These are phyloP conservation scores for Eustoma russellianum DNA, from an alignment of 257 asterid genomes.

Conservation along the genomic window DNA sequence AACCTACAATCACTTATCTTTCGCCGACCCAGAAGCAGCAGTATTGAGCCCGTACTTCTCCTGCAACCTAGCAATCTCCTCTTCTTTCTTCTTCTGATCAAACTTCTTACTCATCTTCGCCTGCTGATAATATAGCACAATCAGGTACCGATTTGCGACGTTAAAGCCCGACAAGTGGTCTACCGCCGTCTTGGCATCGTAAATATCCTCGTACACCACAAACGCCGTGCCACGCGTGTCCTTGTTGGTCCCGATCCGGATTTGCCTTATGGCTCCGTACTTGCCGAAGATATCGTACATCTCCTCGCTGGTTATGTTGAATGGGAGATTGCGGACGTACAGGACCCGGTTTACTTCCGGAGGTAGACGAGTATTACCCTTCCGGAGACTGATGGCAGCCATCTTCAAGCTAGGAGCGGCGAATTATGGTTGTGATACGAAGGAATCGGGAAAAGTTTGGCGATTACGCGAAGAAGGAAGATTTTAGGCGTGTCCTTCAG, in stretches of 20 bases:
- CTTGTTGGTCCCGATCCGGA: conserved; percentile 77
- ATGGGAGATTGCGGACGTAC: conserved; percentile 79
- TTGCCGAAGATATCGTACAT: conserved; percentile 95
- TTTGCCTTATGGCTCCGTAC: conserved; percentile 86
- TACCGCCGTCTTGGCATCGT: conserved; percentile 90
- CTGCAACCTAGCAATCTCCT: conserved; percentile 71
- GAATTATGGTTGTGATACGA: neutral
- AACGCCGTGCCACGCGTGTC: conserved; percentile 94
- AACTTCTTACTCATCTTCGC: conserved; percentile 93
- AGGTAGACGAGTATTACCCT: conserved; percentile 80
- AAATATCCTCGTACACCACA: conserved; percentile 89
- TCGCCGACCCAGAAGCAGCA: conserved; percentile 8
- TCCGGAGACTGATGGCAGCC: conserved; percentile 81
- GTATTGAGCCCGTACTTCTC: conserved; percentile 63
- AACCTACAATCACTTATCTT: conserved; percentile 37
- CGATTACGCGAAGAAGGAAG: too few species aligned
- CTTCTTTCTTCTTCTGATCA: conserved; percentile 91
- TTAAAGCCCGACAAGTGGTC: conserved; percentile 91
- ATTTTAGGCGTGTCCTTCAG: too few species aligned
- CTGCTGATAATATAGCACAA: conserved; percentile 87
- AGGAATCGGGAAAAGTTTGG: too few species aligned
- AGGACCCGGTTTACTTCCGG: conserved; percentile 88
- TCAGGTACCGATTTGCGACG: conserved; percentile 76
- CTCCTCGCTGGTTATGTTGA: conserved; percentile 94
- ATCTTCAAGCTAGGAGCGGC: conserved; percentile 9